These are phyloP conservation scores for Ophiocordyceps robertsii DNA, from an alignment of 2,329 filamentous ascomycete species.

Conservation along the genomic window DNA sequence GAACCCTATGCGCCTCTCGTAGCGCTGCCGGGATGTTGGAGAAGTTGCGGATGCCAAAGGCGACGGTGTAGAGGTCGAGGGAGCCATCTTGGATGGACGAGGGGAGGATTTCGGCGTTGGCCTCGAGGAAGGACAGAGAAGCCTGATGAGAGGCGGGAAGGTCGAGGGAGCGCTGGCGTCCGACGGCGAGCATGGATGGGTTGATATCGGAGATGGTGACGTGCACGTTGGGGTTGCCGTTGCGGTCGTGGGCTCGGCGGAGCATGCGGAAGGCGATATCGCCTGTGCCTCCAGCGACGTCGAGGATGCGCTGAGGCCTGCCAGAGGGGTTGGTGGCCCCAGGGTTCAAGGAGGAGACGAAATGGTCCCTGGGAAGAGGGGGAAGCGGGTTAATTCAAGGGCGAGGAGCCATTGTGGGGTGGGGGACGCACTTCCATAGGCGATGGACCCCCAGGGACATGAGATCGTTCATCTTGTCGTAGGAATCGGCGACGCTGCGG, in stretches of 20 bases:
- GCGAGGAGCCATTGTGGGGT: not conserved
- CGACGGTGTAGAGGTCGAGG: conserved; percentile 94
- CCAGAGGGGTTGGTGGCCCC: conserved; percentile 39
- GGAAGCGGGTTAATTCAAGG: not conserved
- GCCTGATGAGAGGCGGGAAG: conserved; percentile 41
- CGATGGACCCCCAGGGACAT: conserved; percentile 98
- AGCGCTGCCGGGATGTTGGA: conserved; percentile 78
- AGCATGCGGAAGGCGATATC: conserved; percentile 97
- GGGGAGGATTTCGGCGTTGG: conserved; percentile 71
- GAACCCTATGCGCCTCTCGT: conserved; percentile 69
- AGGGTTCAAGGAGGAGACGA: conserved; percentile 82
- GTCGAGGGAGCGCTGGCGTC: conserved; percentile 58
- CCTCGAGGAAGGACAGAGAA: conserved; percentile 65
- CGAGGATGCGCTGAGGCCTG: conserved; percentile 61
- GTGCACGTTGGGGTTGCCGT: conserved; percentile 57
- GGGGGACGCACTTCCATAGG: conserved; percentile 60
- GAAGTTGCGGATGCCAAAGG: conserved; percentile 96
- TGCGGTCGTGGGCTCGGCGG: conserved; percentile 73
- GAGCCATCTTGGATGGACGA: conserved; percentile 48
- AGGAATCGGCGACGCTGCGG: conserved; percentile 84
- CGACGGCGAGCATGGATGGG: conserved; percentile 82
- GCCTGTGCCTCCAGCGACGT: conserved; percentile 92
- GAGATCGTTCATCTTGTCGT: conserved; percentile 97
- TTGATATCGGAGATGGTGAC: conserved; percentile 97
- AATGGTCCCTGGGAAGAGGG: conserved; percentile 52